A percentile compares a stretch with the other conserved stretches of the same genome.
Evolutionary conservation across 2,329 filamentous ascomycete species (phyloP).

Genomic region (Aspergillus intermedius): DNA sequence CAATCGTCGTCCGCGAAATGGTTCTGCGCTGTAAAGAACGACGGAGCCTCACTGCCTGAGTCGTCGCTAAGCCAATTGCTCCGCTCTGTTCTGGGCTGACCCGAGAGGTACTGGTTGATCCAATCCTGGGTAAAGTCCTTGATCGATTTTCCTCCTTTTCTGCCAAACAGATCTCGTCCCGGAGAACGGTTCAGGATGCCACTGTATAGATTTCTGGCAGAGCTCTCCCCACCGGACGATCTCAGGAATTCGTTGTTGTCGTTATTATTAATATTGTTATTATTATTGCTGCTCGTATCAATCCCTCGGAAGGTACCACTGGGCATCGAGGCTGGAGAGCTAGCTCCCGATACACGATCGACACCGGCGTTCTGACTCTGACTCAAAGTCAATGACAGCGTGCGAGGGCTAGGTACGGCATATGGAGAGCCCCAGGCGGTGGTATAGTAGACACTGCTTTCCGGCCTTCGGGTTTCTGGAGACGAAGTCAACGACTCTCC

Average conservation of each 20-base stretch:
- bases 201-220: conserved; percentile 17
- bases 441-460: conserved; percentile 56
- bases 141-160: conserved; percentile 30
- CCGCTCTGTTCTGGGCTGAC: conserved; percentile 61
- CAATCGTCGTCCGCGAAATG: conserved; percentile 39
- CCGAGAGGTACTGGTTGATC: conserved; percentile 78
- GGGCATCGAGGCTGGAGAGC: conserved; percentile 28
- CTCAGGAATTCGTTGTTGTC: conserved; percentile 20
- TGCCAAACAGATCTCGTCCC: conserved; percentile 16
- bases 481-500: conserved; percentile 35
- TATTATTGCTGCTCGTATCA: conserved; percentile 9
- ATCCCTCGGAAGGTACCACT: conserved; percentile 18
- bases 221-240: conserved; percentile 20
- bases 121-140: conserved; percentile 70
- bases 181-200: conserved; percentile 21
- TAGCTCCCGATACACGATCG: conserved; percentile 25
- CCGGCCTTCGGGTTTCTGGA: conserved; percentile 36
- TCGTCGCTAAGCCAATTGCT: conserved; percentile 81
- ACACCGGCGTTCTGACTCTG: conserved; percentile 43
- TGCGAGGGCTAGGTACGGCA: conserved; percentile 52
- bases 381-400: conserved; percentile 33
- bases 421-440: conserved; percentile 93
- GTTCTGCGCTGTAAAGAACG: conserved; percentile 40
- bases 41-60: conserved; percentile 67
- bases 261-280: background rate